Conservation (phyloP, 179 eudicot genomes). For the Actinidia chinensis region DNA sequence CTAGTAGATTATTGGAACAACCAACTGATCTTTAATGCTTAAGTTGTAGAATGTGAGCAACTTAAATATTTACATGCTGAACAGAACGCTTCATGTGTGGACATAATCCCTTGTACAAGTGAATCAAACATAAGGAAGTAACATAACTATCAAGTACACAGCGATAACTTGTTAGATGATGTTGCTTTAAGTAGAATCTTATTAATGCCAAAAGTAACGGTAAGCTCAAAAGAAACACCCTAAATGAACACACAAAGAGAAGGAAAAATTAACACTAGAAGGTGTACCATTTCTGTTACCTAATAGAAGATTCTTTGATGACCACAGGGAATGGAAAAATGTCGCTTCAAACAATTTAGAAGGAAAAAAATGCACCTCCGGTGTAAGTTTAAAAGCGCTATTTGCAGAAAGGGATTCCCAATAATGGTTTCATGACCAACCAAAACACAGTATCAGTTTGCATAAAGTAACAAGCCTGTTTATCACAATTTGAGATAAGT, state of each 20-base stretch:
- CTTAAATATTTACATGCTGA: too few species aligned
- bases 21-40: too few species aligned
- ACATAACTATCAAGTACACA: too few species aligned
- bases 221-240: constrained; percentile 7
- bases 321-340: neutral
- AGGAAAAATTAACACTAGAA: neutral
- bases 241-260: neutral
- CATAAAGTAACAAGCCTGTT: constrained; percentile 41
- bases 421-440: constrained; percentile 63
- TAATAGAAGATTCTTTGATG: neutral
- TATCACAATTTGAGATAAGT: constrained; percentile 37
- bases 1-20: too few species aligned
- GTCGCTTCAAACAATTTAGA: neutral
- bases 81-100: too few species aligned
- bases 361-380: constrained; percentile 25
- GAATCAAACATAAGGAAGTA: too few species aligned
- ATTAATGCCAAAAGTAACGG: neutral
- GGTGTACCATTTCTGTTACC: neutral
- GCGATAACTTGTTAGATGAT: neutral
- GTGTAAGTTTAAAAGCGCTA: constrained; percentile 38
- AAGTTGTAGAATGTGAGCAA: too few species aligned
- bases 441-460: constrained; percentile 52
- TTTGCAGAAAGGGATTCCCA: constrained; percentile 56
- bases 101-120: too few species aligned
- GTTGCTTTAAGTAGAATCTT: neutral